Conservation (phyloP, 2,329 filamentous ascomycete species). For the Epichloe uncinata region DNA sequence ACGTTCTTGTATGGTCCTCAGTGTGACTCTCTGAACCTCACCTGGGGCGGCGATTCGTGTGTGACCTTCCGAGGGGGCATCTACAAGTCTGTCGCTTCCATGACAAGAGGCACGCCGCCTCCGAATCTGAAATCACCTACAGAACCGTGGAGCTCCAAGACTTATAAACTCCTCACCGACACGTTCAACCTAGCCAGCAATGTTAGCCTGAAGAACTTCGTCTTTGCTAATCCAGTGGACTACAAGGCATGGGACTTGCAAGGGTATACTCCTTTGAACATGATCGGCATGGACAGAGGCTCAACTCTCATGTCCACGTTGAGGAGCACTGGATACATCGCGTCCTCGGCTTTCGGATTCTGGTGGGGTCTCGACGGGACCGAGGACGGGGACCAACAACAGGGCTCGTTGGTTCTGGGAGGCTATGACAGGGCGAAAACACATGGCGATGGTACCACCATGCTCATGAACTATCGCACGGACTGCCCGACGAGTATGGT, state of each 20-base stretch:
- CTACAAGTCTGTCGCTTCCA: background rate
- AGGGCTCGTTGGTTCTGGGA: slow-evolving; percentile 6
- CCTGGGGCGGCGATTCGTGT: no score
- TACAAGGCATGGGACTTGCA: background rate
- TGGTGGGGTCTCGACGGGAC: slow-evolving; percentile 8
- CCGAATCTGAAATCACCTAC: background rate
- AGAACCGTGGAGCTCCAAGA: slow-evolving; percentile 1
- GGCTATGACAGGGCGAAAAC: background rate
- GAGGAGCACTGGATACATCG: background rate
- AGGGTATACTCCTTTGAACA: slow-evolving; percentile 4
- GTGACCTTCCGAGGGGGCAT: no score
- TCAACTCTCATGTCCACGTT: slow-evolving; percentile 4
- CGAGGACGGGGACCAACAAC: slow-evolving; percentile 1
- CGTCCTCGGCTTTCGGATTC: slow-evolving; percentile 4
- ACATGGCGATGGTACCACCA: no score
- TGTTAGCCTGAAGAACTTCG: slow-evolving; percentile 1
- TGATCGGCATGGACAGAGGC: slow-evolving; percentile 7
- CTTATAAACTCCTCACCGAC: slow-evolving; percentile 8
- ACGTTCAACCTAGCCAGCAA: slow-evolving; percentile 1
- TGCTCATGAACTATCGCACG: no score
- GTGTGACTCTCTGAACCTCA: no score
- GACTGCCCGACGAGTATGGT: no score
- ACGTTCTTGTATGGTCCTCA: no score
- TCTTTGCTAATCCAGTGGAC: slow-evolving; percentile 4
- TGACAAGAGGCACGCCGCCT: background rate